Base-by-base conservation (phyloP, 345 rosid species). In the Populus deltoides region DNA sequence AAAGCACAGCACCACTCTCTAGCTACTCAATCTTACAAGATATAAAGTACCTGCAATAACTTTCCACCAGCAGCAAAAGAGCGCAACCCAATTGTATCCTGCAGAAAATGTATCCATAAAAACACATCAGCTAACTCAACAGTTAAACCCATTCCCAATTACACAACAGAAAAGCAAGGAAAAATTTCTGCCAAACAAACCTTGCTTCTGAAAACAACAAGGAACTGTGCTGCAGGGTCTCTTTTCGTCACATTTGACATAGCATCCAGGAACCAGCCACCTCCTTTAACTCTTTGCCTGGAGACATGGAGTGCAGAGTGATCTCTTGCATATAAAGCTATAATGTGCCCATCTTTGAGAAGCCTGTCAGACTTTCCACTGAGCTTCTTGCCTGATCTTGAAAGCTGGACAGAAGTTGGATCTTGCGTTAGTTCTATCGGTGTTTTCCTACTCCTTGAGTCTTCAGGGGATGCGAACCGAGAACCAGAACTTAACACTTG, bases 21-120 rank as follows among this genome's bases (percentile, higher is more conserved):
- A 78, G 47, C 25, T 35, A 31, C 27, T 68, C 63, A 59, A 47
- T 39, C 49, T 36, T 63, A 17, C 33, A 75, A 45, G 63, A 74
- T 5, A 63, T 29, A 6, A 51, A 47, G 17, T 89, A 92, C 99
- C 98, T 97, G 99, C 89, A 97, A 78, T 82, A 97, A 87, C 89
- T 94, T 97, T 70, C 99, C 99, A 75, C 99, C 99, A 35, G 99
- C 96, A 88, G 98, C 94, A 89, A 97, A 94, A 74, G 99, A 97
- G 18, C 99, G 93, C 87, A 97, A 74, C 68, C 98, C 99, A 83
- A 97, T 89, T n/a, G 93, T 90, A 68, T 94, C 98, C 99, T 97
- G 90, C 55, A 57, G 68, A 65, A 78, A 35, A 68, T 57, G 55
- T 24, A 31, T 69, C 57, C 75, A 79, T 25, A 70, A 4, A 31